These are phyloP conservation scores for Lathyrus aphaca DNA, from an alignment of 306 rosid genomes.

Conservation along the genomic window DNA sequence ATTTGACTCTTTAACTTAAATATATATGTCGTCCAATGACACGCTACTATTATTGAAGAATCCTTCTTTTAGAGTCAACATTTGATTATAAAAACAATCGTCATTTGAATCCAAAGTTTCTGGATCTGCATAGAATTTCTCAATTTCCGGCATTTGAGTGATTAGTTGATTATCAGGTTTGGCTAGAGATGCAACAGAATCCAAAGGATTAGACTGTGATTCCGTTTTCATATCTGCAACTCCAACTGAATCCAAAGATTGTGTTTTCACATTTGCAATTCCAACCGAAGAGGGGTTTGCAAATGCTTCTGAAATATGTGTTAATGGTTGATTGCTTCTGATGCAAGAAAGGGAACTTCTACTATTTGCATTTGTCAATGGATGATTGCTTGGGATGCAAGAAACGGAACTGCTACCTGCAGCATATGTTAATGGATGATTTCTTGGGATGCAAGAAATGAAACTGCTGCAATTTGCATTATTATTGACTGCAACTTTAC, in stretches of 20 bases:
- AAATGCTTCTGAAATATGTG: conserved; percentile 40
- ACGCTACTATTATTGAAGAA: conserved; percentile 40
- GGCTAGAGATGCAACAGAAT: background rate
- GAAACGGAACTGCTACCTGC: background rate
- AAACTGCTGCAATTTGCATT: background rate
- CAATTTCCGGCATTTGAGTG: background rate
- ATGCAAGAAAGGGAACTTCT: background rate
- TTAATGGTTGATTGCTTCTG: conserved; percentile 25
- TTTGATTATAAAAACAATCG: conserved; percentile 43
- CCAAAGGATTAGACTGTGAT: conserved; percentile 12
- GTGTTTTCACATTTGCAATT: conserved; percentile 27
- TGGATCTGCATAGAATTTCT: background rate
- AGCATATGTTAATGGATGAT: conserved; percentile 37
- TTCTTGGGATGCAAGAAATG: background rate
- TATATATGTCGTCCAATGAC: conserved; percentile 59
- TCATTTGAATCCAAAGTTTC: conserved; percentile 21
- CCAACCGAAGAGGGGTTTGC: conserved; percentile 51
- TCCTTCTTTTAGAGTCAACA: conserved; percentile 51
- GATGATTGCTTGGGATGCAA: conserved; percentile 18
- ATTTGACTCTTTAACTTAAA: conserved; percentile 46
- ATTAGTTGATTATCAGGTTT: background rate
- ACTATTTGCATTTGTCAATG: conserved; percentile 11
- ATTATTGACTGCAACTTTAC: background rate
- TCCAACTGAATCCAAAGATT: conserved; percentile 31
- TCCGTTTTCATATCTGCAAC: conserved; percentile 31